Conservation (phyloP, 106 monocot species). For the Dendrobium nobile region DNA sequence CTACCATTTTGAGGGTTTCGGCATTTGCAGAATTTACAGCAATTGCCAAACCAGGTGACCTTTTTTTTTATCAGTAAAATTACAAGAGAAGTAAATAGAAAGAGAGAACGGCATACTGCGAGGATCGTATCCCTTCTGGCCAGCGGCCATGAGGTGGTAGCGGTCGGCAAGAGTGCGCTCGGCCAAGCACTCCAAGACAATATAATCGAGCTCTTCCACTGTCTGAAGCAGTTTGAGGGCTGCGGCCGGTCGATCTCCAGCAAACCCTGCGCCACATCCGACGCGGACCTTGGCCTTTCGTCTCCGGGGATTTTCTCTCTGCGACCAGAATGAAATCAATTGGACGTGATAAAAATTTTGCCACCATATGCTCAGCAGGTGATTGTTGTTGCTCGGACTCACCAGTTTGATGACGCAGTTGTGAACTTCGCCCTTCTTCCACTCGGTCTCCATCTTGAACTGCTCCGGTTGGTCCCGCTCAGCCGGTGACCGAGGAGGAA, state of each 20-base stretch:
- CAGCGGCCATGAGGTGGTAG: slow-evolving; percentile 51
- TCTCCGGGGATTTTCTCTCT: slow-evolving; percentile 68
- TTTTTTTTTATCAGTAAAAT: neutral
- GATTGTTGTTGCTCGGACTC: neutral
- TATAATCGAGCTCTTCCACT: slow-evolving; percentile 61
- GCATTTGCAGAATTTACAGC: neutral
- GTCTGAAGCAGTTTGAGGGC: slow-evolving; percentile 63
- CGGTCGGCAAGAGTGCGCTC: slow-evolving; percentile 92
- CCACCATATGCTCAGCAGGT: too few species aligned
- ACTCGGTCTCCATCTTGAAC: neutral
- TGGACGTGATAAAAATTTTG: too few species aligned
- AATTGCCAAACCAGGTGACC: neutral
- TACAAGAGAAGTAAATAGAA: neutral
- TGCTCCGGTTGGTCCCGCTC: neutral
- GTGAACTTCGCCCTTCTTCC: slow-evolving; percentile 17
- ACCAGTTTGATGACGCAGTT: slow-evolving; percentile 23
- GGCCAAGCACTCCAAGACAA: slow-evolving; percentile 90
- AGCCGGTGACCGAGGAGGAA: neutral
- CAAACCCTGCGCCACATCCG: slow-evolving; percentile 92
- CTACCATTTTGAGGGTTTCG: neutral
- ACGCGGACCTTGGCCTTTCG: slow-evolving; percentile 55
- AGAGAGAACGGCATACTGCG: slow-evolving; percentile 34
- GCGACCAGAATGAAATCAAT: neutral
- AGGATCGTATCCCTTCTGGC: slow-evolving; percentile 84
- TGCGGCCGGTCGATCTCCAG: slow-evolving; percentile 70